A percentile compares a stretch with the other conserved stretches of the same genome.
Conservation (phyloP, 148 eudicot genomes). For the Rhododendron kiyosumense region DNA sequence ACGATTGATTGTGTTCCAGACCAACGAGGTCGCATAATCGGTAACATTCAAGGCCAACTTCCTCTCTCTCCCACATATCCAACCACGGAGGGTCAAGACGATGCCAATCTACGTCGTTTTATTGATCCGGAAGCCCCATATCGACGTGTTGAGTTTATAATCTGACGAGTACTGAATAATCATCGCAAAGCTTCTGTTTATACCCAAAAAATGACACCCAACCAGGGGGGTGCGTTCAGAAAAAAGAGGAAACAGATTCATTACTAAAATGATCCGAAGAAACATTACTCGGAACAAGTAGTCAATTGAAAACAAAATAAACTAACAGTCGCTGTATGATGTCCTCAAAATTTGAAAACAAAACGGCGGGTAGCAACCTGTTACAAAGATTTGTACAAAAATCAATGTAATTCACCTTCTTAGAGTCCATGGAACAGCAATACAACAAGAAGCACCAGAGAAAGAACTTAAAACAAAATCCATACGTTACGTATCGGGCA, state of each 20-base stretch:
- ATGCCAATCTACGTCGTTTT: not conserved
- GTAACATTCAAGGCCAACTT: not conserved
- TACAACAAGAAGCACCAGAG: not conserved
- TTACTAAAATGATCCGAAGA: no score
- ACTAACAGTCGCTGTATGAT: not conserved
- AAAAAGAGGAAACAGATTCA: no score
- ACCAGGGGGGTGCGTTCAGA: no score
- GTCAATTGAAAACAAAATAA: not conserved
- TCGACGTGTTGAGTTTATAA: not conserved
- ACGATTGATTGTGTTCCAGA: not conserved
- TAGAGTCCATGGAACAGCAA: not conserved
- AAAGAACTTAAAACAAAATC: conserved; percentile 1
- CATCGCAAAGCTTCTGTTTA: no score
- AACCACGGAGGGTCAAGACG: not conserved
- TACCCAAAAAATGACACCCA: no score
- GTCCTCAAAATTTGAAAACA: not conserved
- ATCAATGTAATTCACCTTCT: not conserved
- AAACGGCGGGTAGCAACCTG: not conserved
- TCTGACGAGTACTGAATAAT: no score
- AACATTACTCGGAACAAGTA: not conserved
- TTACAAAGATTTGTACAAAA: conserved; percentile 6
- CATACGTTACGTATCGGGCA: not conserved
- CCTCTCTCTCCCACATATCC: not conserved
- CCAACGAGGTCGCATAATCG: not conserved
- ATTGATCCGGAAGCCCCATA: not conserved